Evolutionary conservation across 2,329 filamentous ascomycete genomes (phyloP).

Genomic region (Aspergillus tubingensis): DNA sequence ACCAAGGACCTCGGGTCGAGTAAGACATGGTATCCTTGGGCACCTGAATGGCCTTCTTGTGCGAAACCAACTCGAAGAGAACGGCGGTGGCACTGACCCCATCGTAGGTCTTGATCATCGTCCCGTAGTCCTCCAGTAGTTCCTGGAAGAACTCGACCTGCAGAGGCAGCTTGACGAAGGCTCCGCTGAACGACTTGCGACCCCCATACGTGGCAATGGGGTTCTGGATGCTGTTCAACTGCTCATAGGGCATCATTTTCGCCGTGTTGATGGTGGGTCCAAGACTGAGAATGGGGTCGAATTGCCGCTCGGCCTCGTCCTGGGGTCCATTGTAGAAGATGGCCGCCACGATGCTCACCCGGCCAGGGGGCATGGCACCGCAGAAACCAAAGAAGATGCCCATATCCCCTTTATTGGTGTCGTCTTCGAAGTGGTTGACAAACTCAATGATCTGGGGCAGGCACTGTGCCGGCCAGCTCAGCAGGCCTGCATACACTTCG

Average conservation of each 20-base stretch:
- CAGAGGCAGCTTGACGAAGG: conserved; percentile 3
- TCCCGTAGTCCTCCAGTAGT: not conserved
- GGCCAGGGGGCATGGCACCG: not conserved
- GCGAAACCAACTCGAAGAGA: conserved; percentile 17
- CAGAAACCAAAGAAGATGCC: conserved; percentile 16
- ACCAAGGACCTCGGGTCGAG: conserved; percentile 15
- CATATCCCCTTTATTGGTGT: conserved; percentile 1
- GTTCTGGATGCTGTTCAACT: conserved; percentile 13
- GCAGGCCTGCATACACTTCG: conserved; percentile 38
- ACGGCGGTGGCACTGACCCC: conserved; percentile 1
- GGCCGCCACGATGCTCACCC: conserved; percentile 12
- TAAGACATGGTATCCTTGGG: conserved; percentile 14
- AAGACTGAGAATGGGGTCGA: conserved; percentile 10
- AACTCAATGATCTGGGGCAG: conserved; percentile 26
- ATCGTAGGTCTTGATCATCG: not conserved
- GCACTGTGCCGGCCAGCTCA: conserved; percentile 28
- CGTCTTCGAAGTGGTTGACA: conserved; percentile 12
- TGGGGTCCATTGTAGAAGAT: conserved; percentile 21
- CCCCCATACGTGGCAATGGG: not conserved
- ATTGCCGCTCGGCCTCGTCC: conserved; percentile 4
- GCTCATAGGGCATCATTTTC: conserved; percentile 11
- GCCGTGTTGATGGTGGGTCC: conserved; percentile 2
- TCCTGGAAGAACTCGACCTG: not conserved
- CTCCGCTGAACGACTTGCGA: not conserved
- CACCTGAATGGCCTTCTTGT: conserved; percentile 11